A percentile compares a stretch with the other conserved stretches of the same genome.
Evolutionary conservation across 169 alveolate species (phyloP).

Genomic region (Fabrea salina): DNA sequence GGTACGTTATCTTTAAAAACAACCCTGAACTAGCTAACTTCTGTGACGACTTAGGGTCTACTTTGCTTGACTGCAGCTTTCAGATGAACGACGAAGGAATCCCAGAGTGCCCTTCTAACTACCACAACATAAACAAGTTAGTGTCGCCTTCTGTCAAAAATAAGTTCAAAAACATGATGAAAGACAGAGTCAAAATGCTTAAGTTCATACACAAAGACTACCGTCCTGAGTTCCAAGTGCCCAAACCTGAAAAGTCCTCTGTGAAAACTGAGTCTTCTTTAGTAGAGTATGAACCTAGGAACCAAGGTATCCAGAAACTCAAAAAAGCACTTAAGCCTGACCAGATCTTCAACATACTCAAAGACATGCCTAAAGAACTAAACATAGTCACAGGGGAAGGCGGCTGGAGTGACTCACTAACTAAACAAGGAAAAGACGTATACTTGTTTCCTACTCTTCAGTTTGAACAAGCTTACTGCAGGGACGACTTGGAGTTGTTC

Average conservation of each 20-base stretch:
- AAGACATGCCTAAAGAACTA: background rate
- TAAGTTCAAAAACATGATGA: background rate
- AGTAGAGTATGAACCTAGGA: background rate
- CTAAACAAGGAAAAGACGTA: background rate
- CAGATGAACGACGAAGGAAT: conserved; percentile 20
- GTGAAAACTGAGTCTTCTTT: background rate
- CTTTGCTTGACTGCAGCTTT: background rate
- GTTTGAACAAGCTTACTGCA: background rate
- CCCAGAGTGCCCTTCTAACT: background rate
- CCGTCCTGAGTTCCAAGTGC: background rate
- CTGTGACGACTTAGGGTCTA: background rate
- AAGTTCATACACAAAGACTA: background rate
- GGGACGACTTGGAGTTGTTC: background rate
- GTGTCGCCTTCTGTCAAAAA: background rate
- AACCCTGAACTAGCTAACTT: background rate
- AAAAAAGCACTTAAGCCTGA: background rate
- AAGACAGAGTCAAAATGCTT: background rate
- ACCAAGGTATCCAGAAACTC: background rate
- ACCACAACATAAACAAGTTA: background rate
- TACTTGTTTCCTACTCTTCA: background rate
- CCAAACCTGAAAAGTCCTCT: background rate
- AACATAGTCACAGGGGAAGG: conserved; percentile 13
- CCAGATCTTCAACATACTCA: background rate
- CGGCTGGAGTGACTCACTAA: background rate
- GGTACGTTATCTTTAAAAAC: conserved; percentile 44